phyloP scores from a whole-genome alignment of 2,329 filamentous ascomycete species.

The Alternaria viburni region DNA sequence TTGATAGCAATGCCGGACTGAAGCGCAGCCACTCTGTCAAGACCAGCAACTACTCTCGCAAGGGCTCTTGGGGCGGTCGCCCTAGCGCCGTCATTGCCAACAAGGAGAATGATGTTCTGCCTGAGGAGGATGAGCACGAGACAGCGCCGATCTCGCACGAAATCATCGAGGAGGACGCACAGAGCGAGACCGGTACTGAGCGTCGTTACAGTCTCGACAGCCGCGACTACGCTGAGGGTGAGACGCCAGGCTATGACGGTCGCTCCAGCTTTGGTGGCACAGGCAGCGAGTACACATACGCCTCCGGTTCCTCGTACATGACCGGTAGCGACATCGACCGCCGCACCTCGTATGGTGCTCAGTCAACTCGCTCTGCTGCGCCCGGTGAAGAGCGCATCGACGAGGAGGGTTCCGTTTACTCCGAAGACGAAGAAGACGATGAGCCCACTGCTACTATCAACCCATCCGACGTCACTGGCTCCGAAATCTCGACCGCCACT shows the following conservation, averaged over 20 bases:
- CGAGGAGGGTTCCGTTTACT: conserved; percentile 39
- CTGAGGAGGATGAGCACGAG: conserved; percentile 52
- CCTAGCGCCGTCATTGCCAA: conserved; percentile 43
- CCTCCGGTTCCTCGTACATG: conserved; percentile 56
- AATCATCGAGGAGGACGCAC: conserved; percentile 37
- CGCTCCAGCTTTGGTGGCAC: conserved; percentile 51
- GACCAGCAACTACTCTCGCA: conserved; percentile 42
- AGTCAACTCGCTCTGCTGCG: conserved; percentile 38
- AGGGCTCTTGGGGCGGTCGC: conserved; percentile 45
- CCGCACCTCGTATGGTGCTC: conserved; percentile 53
- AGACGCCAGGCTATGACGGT: conserved; percentile 44
- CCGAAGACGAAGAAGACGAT: conserved; percentile 41
- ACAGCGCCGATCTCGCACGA: conserved; percentile 25
- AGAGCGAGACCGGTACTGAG: conserved; percentile 50
- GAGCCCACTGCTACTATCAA: conserved; percentile 35
- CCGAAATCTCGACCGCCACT: conserved; percentile 32
- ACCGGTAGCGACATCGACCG: conserved; percentile 54
- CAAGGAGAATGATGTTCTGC: conserved; percentile 57
- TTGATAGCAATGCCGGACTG: conserved; percentile 59
- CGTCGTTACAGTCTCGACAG: conserved; percentile 47
- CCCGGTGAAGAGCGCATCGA: conserved; percentile 41
- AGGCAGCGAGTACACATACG: conserved; percentile 54
- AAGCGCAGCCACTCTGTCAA: conserved; percentile 52
- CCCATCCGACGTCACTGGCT: conserved; percentile 33
- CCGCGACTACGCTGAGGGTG: conserved; percentile 44